These are phyloP conservation scores for Pyrenophora seminiperda DNA, from an alignment of 2,329 filamentous ascomycete genomes.

Conservation along the genomic window DNA sequence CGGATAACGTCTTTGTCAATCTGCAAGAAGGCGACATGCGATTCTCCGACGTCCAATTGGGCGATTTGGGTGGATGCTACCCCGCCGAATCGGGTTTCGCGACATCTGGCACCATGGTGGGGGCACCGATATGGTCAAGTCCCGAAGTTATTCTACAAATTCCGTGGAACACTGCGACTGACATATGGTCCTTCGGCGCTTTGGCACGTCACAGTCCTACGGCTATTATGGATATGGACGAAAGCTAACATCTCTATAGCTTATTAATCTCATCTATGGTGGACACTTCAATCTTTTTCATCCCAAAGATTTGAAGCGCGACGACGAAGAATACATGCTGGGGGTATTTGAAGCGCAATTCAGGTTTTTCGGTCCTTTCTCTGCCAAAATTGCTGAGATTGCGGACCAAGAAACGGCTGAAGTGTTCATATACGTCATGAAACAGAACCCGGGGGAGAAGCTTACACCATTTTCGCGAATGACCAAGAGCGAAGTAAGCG, in stretches of 20 bases:
- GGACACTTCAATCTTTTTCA: slow-evolving; percentile 33
- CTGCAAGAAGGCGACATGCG: slow-evolving; percentile 33
- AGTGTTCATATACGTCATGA: slow-evolving; percentile 16
- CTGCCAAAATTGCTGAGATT: slow-evolving; percentile 27
- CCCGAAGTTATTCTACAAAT: slow-evolving; percentile 39
- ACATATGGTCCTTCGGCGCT: slow-evolving; percentile 51
- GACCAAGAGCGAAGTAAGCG: slow-evolving; percentile 18
- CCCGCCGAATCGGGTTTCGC: slow-evolving; percentile 26
- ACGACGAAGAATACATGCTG: slow-evolving; percentile 30
- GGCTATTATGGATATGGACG: slow-evolving; percentile 1
- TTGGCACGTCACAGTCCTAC: slow-evolving; percentile 32
- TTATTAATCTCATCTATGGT: slow-evolving; percentile 38
- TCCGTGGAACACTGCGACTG: slow-evolving; percentile 46
- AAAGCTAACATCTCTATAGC: slow-evolving; percentile 20
- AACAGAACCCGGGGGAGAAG: slow-evolving; percentile 18
- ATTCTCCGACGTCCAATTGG: slow-evolving; percentile 45
- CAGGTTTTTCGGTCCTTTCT: slow-evolving; percentile 34
- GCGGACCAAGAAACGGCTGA: slow-evolving; percentile 20
- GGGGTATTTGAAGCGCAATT: slow-evolving; percentile 30
- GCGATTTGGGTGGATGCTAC: slow-evolving; percentile 41
- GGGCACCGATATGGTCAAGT: slow-evolving; percentile 47
- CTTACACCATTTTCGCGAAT: slow-evolving; percentile 18
- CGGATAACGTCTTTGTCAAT: slow-evolving; percentile 48
- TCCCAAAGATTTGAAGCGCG: slow-evolving; percentile 25
- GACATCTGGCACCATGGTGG: slow-evolving; percentile 38